Percentiles rank a stretch among this genome's conserved stretches.
phyloP scores from a whole-genome alignment of 495 filamentous ascomycete genomes.

The Coniosporium apollinis region DNA sequence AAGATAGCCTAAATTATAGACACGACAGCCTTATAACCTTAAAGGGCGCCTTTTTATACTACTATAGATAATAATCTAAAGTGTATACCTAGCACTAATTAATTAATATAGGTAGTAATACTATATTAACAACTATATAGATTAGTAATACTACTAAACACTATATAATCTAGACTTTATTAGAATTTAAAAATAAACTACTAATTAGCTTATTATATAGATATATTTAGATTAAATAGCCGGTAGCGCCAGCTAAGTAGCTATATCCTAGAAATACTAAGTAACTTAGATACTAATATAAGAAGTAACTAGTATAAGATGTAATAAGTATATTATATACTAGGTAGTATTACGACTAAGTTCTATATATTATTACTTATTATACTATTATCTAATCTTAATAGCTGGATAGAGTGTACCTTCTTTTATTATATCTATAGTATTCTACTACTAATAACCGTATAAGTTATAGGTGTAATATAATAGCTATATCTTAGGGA shows the following conservation, averaged over 20 bases:
- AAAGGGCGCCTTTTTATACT: background rate
- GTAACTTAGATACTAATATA: background rate
- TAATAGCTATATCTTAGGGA: too few species aligned
- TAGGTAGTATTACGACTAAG: background rate
- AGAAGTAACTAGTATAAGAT: background rate
- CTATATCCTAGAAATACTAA: background rate
- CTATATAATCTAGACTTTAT: background rate
- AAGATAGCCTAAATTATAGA: background rate
- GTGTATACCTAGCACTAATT: background rate
- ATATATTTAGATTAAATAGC: background rate
- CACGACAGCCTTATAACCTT: background rate
- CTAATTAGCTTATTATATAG: background rate
- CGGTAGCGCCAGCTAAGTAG: background rate
- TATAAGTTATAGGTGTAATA: too few species aligned
- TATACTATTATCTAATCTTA: background rate
- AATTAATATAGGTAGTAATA: background rate
- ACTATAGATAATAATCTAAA: background rate
- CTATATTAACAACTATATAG: background rate
- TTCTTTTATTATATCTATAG: too few species aligned
- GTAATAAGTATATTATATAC: background rate
- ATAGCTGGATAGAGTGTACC: too few species aligned
- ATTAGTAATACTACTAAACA: background rate
- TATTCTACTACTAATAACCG: too few species aligned
- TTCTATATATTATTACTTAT: background rate
- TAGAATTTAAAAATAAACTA: background rate